Percentiles rank a stretch among this genome's conserved stretches.
Conservation (phyloP, 352 stramenopile genomes). For the Achlya hypogyna region DNA sequence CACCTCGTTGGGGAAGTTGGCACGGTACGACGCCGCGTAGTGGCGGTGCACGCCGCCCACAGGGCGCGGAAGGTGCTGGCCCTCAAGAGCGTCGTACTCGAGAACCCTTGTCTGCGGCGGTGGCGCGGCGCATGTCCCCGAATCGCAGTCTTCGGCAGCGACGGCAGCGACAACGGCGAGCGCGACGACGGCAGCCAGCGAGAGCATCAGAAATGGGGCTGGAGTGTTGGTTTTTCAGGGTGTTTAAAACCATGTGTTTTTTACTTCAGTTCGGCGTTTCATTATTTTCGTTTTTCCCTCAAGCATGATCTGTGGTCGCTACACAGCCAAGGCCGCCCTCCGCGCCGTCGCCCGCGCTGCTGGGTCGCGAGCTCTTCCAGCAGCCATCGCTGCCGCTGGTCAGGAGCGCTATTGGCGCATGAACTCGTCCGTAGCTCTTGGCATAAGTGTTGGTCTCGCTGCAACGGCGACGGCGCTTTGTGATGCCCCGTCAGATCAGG, state of each 20-base stretch:
- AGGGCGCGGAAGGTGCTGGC: background rate
- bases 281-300: background rate
- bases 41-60: slow-evolving; percentile 2
- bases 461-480: background rate
- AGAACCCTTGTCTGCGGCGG: no score
- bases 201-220: background rate
- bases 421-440: background rate
- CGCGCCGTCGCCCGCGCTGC: background rate
- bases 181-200: background rate
- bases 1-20: slow-evolving; percentile 56
- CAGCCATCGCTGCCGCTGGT: background rate
- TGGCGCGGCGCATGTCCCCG: background rate
- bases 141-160: background rate
- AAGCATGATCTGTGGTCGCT: background rate
- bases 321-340: background rate
- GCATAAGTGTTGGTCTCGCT: background rate
- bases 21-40: slow-evolving; percentile 35
- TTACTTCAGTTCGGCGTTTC: no score
- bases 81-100: slow-evolving; percentile 5
- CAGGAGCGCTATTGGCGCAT: background rate
- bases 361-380: background rate
- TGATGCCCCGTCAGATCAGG: slow-evolving; percentile 3
- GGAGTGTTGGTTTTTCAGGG: background rate
- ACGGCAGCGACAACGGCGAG: background rate
- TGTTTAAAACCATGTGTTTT: no score